A percentile compares a stretch with the other conserved stretches of the same genome.
Evolutionary conservation across 306 rosid species (phyloP).

Genomic region (Alnus rubra): DNA sequence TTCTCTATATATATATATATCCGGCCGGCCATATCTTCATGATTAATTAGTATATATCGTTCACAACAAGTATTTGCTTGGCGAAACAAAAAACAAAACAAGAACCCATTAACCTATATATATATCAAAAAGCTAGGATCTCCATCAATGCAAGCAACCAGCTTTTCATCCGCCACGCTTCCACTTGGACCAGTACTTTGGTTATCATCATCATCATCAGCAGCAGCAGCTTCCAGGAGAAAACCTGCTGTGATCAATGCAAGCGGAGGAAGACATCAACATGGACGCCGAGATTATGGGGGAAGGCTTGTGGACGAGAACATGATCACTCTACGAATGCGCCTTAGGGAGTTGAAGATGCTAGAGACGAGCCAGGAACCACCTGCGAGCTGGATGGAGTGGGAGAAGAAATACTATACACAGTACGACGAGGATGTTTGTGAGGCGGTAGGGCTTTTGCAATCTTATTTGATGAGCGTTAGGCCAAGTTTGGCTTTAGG

Average conservation of each 20-base stretch:
- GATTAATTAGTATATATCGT: no score
- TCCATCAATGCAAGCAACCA: conserved; percentile 12
- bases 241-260: background rate
- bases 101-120: no score
- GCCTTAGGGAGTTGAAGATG: conserved; percentile 21
- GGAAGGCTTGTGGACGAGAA: conserved; percentile 28
- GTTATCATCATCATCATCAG: background rate
- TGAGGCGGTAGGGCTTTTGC: conserved; percentile 17
- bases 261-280: conserved; percentile 8
- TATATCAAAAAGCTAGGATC: no score
- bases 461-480: conserved; percentile 17
- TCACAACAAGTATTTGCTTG: no score
- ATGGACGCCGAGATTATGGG: conserved; percentile 1
- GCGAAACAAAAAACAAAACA: no score
- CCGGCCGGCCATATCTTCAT: no score
- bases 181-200: background rate
- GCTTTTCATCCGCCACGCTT: background rate
- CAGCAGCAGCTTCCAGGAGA: background rate
- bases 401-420: conserved; percentile 28
- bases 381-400: conserved; percentile 25
- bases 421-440: conserved; percentile 27
- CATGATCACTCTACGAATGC: conserved; percentile 27
- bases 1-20: no score
- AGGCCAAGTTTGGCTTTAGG: conserved; percentile 29
- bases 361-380: background rate